Conservation (phyloP, 768 basidiomycete genomes). For the Trametes elegans region DNA sequence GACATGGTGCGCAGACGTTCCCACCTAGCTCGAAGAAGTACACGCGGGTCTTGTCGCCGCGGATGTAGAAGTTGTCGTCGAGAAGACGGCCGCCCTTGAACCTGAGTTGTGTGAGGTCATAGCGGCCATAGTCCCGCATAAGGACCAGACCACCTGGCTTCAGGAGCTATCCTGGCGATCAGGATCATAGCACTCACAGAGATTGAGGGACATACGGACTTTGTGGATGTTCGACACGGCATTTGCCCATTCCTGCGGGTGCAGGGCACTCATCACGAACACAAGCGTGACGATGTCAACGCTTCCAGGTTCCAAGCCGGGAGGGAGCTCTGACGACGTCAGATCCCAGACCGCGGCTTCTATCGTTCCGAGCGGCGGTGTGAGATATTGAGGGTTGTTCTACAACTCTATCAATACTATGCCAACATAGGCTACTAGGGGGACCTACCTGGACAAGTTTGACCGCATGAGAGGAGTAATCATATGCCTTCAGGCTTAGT, state of each 20-base stretch:
- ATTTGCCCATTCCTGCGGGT: slow-evolving; percentile 86
- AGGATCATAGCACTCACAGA: neutral
- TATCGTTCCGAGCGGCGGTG: slow-evolving; percentile 68
- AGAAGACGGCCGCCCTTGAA: slow-evolving; percentile 88
- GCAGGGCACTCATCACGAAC: slow-evolving; percentile 91
- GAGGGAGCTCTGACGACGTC: slow-evolving; percentile 62
- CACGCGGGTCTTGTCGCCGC: slow-evolving; percentile 95
- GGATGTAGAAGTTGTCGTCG: slow-evolving; percentile 92
- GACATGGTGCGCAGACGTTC: slow-evolving; percentile 4
- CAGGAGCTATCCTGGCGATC: slow-evolving; percentile 55
- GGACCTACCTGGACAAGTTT: slow-evolving; percentile 77
- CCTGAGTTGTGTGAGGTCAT: slow-evolving; percentile 92
- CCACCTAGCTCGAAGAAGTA: slow-evolving; percentile 93
- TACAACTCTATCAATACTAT: slow-evolving; percentile 28
- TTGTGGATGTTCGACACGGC: slow-evolving; percentile 80
- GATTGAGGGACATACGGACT: slow-evolving; percentile 41
- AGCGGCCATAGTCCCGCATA: slow-evolving; percentile 91
- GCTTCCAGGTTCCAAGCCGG: slow-evolving; percentile 58
- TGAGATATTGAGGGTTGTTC: slow-evolving; percentile 68
- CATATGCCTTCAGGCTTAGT: slow-evolving; percentile 76
- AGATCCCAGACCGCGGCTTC: slow-evolving; percentile 90
- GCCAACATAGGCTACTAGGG: neutral
- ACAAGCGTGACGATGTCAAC: slow-evolving; percentile 91
- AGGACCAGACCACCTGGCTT: slow-evolving; percentile 86
- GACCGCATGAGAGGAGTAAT: slow-evolving; percentile 88